A percentile compares a stretch with the other conserved stretches of the same genome.
Evolutionary conservation across 2,329 filamentous ascomycete genomes (phyloP).

Genomic region (Dendryphion nanum): DNA sequence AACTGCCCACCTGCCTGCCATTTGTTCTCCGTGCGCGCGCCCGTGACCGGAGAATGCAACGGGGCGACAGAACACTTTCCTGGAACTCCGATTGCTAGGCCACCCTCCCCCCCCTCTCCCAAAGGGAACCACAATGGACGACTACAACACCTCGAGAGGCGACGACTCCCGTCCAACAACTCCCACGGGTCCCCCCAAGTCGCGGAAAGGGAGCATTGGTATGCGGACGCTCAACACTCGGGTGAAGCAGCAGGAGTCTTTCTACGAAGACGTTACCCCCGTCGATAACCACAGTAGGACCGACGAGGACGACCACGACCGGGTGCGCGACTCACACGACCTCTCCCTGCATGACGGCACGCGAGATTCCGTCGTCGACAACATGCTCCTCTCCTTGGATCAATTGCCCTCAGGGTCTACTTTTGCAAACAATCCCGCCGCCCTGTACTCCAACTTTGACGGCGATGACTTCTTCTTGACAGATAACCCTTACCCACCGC

Average conservation of each 20-base stretch:
- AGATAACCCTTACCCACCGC: constrained; percentile 31
- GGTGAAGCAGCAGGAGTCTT: constrained; percentile 27
- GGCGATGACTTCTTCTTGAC: constrained; percentile 40
- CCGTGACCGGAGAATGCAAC: too few relatives aligned
- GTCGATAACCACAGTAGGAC: constrained; percentile 23
- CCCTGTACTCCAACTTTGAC: constrained; percentile 39
- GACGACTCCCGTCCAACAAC: constrained; percentile 26
- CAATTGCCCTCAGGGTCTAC: constrained; percentile 54
- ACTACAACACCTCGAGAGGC: neutral
- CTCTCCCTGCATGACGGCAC: constrained; percentile 77
- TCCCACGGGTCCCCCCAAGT: constrained; percentile 26
- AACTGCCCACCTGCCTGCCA: too few relatives aligned
- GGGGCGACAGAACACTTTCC: too few relatives aligned
- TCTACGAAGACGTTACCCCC: constrained; percentile 38
- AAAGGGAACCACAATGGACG: neutral
- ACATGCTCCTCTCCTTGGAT: constrained; percentile 92
- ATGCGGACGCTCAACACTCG: constrained; percentile 33
- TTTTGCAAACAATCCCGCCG: constrained; percentile 20
- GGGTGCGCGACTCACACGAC: constrained; percentile 70
- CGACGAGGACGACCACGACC: constrained; percentile 16
- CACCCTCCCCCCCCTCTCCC: too few relatives aligned
- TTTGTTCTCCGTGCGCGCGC: too few relatives aligned
- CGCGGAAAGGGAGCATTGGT: constrained; percentile 17
- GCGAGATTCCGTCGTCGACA: constrained; percentile 88
- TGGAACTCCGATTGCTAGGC: too few relatives aligned